A percentile compares a stretch with the other conserved stretches of the same genome.
Conservation (phyloP, 2,329 filamentous ascomycete genomes). For the Trichoderma sp. region DNA sequence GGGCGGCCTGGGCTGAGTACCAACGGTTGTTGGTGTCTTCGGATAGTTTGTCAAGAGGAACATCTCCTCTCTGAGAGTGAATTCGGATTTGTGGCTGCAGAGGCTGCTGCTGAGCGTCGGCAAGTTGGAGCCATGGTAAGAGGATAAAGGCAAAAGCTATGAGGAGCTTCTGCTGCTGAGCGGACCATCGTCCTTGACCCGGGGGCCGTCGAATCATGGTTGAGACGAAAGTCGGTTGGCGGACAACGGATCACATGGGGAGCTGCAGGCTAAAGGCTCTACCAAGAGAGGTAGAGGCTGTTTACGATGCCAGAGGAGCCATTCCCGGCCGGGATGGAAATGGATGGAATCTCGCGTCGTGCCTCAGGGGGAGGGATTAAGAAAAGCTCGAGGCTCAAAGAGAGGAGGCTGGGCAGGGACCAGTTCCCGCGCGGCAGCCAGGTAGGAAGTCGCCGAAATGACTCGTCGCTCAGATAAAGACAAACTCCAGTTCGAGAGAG, state of each 20-base stretch:
- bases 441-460: neutral
- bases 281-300: constrained; percentile 22
- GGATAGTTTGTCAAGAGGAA: constrained; percentile 31
- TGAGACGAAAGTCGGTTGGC: constrained; percentile 12
- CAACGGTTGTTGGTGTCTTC: constrained; percentile 33
- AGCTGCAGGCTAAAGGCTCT: constrained; percentile 1
- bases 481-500: neutral
- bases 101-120: constrained; percentile 67
- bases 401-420: constrained; percentile 1
- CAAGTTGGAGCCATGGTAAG: constrained; percentile 55
- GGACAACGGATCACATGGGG: constrained; percentile 24
- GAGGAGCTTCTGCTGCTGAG: constrained; percentile 49
- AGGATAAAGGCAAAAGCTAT: constrained; percentile 60
- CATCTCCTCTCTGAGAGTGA: constrained; percentile 15
- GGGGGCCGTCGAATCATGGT: constrained; percentile 66
- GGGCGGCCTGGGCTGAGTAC: constrained; percentile 33
- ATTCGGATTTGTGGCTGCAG: constrained; percentile 30
- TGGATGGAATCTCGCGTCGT: neutral
- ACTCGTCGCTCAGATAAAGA: neutral
- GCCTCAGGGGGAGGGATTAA: constrained; percentile 2
- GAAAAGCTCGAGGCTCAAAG: neutral
- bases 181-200: constrained; percentile 55
- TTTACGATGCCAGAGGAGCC: constrained; percentile 19
- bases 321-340: constrained; percentile 19
- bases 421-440: constrained; percentile 6